phyloP scores from a whole-genome alignment of 768 basidiomycete genomes.

The Candolleomyces eurysporus region DNA sequence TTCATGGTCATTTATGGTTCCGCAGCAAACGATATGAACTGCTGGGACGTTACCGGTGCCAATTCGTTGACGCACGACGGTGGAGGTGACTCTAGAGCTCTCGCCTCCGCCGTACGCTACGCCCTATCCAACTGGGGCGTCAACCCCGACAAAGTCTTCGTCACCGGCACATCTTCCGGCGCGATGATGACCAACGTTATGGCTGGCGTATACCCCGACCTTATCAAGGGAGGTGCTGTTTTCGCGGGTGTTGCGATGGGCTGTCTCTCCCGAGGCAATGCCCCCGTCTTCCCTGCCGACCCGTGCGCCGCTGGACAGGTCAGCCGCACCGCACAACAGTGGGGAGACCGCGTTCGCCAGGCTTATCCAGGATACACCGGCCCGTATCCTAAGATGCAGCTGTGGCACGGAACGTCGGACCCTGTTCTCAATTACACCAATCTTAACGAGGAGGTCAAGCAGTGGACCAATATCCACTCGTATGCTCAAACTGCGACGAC shows the following conservation, averaged over 20 bases:
- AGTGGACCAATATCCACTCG: constrained; percentile 13
- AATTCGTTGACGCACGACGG: constrained; percentile 55
- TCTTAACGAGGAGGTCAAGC: constrained; percentile 14
- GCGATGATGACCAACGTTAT: constrained; percentile 64
- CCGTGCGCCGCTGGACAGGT: constrained; percentile 45
- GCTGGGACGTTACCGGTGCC: constrained; percentile 51
- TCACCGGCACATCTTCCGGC: constrained; percentile 51
- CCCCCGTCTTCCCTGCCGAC: constrained; percentile 40
- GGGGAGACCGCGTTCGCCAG: constrained; percentile 45
- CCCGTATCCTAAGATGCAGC: constrained; percentile 47
- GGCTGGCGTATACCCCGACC: constrained; percentile 50
- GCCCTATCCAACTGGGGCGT: constrained; percentile 47
- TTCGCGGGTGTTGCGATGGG: constrained; percentile 55
- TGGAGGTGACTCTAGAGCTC: constrained; percentile 53
- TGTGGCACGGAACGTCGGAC: constrained; percentile 50
- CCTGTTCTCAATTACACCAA: constrained; percentile 7
- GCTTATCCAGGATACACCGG: constrained; percentile 56
- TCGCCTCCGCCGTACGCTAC: constrained; percentile 45
- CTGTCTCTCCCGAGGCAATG: constrained; percentile 42
- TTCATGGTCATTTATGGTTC: constrained; percentile 53
- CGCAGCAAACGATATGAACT: constrained; percentile 40
- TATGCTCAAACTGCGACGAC: constrained; percentile 2
- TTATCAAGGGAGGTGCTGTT: constrained; percentile 47
- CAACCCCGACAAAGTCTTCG: constrained; percentile 46
- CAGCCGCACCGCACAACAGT: constrained; percentile 44